phyloP scores from a whole-genome alignment of 2,329 filamentous ascomycete genomes.

The Arthrocladium fulminans region DNA sequence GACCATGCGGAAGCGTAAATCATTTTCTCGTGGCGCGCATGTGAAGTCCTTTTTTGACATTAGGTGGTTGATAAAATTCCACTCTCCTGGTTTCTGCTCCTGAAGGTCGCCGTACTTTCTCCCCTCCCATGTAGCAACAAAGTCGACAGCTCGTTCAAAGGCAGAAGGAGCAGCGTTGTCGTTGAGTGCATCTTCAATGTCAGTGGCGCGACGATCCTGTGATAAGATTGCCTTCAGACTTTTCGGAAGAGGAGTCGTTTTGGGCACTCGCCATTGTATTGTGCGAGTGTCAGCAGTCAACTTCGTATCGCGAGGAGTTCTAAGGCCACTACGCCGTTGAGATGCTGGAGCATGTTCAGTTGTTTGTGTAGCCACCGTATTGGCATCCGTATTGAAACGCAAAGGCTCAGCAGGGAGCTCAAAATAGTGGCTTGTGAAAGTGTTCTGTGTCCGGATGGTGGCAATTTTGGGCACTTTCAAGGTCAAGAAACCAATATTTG shows the following conservation, averaged over 20 bases:
- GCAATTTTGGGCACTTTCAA: constrained; percentile 19
- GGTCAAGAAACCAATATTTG: constrained; percentile 18
- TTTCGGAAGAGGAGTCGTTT: constrained; percentile 4
- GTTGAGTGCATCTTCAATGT: neutral
- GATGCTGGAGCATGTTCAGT: constrained; percentile 16
- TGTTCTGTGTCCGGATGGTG: constrained; percentile 24
- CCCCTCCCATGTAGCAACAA: constrained; percentile 9
- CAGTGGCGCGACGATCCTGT: constrained; percentile 1
- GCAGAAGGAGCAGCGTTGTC: neutral
- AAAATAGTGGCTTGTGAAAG: constrained; percentile 20
- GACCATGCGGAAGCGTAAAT: constrained; percentile 4
- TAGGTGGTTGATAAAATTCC: constrained; percentile 20
- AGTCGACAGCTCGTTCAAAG: constrained; percentile 3
- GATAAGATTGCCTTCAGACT: constrained; percentile 8
- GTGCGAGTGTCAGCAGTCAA: neutral
- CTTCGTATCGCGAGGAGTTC: constrained; percentile 16
- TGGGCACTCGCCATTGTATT: neutral
- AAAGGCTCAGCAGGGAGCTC: constrained; percentile 13
- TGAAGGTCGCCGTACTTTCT: constrained; percentile 1
- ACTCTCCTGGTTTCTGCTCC: constrained; percentile 2
- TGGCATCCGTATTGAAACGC: constrained; percentile 12
- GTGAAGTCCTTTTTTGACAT: constrained; percentile 11
- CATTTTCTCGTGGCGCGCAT: constrained; percentile 5
- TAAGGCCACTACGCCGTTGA: constrained; percentile 2
- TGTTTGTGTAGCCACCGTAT: constrained; percentile 16